These are phyloP conservation scores for Bacterosira constricta DNA, from an alignment of 108 stramenopile genomes.

Conservation along the genomic window DNA sequence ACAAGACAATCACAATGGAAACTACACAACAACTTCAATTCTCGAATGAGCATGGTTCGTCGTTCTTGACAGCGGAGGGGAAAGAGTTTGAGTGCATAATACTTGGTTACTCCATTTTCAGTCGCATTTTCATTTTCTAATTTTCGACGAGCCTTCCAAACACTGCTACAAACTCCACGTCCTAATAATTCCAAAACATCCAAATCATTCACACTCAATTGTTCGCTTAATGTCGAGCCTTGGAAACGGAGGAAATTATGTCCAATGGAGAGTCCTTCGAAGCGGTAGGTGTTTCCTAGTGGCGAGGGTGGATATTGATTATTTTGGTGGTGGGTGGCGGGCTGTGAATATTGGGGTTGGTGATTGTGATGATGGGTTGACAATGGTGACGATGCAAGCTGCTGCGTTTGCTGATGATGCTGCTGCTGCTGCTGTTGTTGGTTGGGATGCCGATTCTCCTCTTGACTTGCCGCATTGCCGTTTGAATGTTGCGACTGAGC, in stretches of 20 bases:
- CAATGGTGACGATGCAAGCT: background rate
- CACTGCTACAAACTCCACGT: slow-evolving; percentile 67
- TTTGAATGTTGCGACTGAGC: background rate
- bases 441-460: background rate
- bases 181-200: slow-evolving; percentile 55
- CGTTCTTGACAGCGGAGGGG: slow-evolving; percentile 20
- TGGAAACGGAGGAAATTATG: slow-evolving; percentile 73
- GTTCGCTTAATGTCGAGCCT: slow-evolving; percentile 55
- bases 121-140: background rate
- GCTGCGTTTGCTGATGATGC: background rate
- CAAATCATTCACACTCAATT: slow-evolving; percentile 33
- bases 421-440: background rate
- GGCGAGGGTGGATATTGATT: slow-evolving; percentile 19
- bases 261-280: slow-evolving; percentile 80
- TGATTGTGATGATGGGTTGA: slow-evolving; percentile 14
- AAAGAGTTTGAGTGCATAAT: slow-evolving; percentile 52
- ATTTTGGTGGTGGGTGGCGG: background rate
- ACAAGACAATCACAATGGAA: slow-evolving; percentile 68
- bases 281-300: slow-evolving; percentile 60
- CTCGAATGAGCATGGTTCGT: slow-evolving; percentile 70
- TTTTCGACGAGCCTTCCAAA: slow-evolving; percentile 55
- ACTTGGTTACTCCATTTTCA: background rate
- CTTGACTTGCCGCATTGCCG: background rate
- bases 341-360: slow-evolving; percentile 5
- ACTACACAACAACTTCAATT: slow-evolving; percentile 61